Conservation (phyloP, 164 flowering plant species). For the Nymphaea colorata region DNA sequence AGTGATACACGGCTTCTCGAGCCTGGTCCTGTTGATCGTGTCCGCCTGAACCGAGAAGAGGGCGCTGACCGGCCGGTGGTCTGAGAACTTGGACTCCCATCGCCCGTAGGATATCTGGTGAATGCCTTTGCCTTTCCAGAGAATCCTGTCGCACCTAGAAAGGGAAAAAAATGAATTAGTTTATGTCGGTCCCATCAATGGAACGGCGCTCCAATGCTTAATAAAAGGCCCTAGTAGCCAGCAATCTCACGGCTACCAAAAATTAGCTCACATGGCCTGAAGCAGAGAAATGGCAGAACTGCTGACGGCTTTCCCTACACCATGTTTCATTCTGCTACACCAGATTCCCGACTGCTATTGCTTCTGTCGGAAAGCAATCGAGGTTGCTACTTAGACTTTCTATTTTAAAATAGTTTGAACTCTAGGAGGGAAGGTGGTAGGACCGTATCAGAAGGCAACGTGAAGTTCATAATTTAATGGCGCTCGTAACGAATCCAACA, state of each 20-base stretch:
- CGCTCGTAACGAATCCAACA: no score
- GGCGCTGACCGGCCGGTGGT: constrained; percentile 70
- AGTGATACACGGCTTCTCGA: not conserved
- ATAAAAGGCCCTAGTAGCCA: no score
- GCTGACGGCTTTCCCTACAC: not conserved
- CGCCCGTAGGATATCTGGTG: constrained; percentile 57
- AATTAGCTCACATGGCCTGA: no score
- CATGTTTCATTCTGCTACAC: not conserved
- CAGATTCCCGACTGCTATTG: not conserved
- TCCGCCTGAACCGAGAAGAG: constrained; percentile 23
- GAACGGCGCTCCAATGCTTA: no score
- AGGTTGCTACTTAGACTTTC: not conserved
- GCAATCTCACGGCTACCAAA: no score
- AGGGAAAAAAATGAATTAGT: no score
- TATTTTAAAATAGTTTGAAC: not conserved
- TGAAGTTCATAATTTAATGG: not conserved
- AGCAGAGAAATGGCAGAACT: not conserved
- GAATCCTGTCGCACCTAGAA: constrained; percentile 76
- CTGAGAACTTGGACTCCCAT: constrained; percentile 72
- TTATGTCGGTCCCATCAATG: no score
- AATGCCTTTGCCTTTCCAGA: constrained; percentile 77
- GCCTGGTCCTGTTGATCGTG: not conserved
- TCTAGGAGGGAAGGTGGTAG: not conserved
- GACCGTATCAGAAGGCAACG: no score
- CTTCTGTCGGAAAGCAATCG: not conserved